Base-by-base conservation (phyloP, 192 early-diverging fungal genomes). In the Geranomyces michiganensis region DNA sequence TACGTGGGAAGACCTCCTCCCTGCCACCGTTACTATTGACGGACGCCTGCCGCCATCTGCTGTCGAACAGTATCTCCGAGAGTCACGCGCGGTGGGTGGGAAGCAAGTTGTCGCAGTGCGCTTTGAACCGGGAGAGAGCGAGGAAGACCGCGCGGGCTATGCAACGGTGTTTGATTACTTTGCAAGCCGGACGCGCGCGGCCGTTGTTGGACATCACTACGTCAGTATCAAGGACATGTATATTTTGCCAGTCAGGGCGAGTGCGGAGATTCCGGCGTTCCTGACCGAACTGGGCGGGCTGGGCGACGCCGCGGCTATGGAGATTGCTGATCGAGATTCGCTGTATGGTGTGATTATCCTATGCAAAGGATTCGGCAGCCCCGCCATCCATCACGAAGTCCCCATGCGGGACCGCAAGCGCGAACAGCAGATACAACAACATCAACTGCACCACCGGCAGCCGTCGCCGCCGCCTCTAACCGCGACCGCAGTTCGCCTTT, bases 181-280 rank as follows among this genome's bases (percentile, higher is more conserved):
- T 60, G 66, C 79, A n/a, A 74, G 75, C 14, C 79, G 84, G 55
- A 55, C 77, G 15, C 79, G 90, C n/a, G 86, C 82, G 72, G 92
- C 89, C 5, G 91, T 91, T 0, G 82, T 93, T 12, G 88, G 82
- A n/a, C 80, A 88, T 44, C 79, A 81, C 56, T 87, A 84, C 30
- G 79, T 85, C 15, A 79, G 71, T 44, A 84, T 92, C 22, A 92
- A 90, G 71, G 92, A 93, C 56, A 86, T 93, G 85, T 93, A 93
- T 69, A 29, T 93, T 33, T 74, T 92, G 7, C 91, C 92, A 33
- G 63, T 93, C 9, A 69, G 66, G 30, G 70, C 74, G 17, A 78
- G 78, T 9, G 85, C 86, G 7, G 59, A 77, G 31, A 63, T 92
- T 14, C 90, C 90, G 9, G 61, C 68, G 44, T 90, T 83, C 72